Percentiles rank a stretch among this genome's conserved stretches.
Conservation (phyloP, 768 basidiomycete species). For the Lactifluus pinguis region DNA sequence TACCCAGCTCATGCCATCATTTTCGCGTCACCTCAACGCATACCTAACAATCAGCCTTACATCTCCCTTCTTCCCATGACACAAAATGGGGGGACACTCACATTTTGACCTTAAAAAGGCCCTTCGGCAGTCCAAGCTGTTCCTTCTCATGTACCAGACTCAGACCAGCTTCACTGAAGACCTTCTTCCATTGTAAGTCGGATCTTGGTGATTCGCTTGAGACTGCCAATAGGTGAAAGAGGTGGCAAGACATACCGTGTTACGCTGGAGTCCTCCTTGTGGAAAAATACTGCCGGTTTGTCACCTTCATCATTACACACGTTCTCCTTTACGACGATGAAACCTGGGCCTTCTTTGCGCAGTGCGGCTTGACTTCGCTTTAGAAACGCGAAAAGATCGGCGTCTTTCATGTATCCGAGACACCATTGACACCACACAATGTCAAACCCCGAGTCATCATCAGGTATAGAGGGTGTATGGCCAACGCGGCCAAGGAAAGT, state of each 20-base stretch:
- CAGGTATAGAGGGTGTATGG: conserved; percentile 36
- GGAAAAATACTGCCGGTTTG: conserved; percentile 49
- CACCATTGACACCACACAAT: conserved; percentile 98
- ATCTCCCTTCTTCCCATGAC: background rate
- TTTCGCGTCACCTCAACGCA: conserved; percentile 38
- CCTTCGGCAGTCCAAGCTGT: conserved; percentile 77
- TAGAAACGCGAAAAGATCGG: conserved; percentile 72
- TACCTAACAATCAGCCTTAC: conserved; percentile 34
- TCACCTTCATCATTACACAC: conserved; percentile 58
- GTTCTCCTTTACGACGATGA: conserved; percentile 92
- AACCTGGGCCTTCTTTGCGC: conserved; percentile 36
- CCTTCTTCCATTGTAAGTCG: conserved; percentile 67
- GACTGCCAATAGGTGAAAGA: background rate
- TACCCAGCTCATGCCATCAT: background rate
- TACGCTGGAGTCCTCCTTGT: conserved; percentile 82
- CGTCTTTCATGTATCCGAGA: conserved; percentile 74
- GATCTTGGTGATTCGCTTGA: conserved; percentile 44
- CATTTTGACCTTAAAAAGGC: conserved; percentile 83
- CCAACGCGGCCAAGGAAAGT: conserved; percentile 61
- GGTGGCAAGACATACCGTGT: conserved; percentile 50
- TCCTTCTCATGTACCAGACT: conserved; percentile 61
- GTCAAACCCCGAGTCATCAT: conserved; percentile 61
- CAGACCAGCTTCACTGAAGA: conserved; percentile 70
- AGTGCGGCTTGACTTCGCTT: conserved; percentile 52
- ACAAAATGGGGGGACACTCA: conserved; percentile 28